Evolutionary conservation across 2,329 filamentous ascomycete genomes (phyloP).

Genomic region (Trichophyton mentagrophytes): DNA sequence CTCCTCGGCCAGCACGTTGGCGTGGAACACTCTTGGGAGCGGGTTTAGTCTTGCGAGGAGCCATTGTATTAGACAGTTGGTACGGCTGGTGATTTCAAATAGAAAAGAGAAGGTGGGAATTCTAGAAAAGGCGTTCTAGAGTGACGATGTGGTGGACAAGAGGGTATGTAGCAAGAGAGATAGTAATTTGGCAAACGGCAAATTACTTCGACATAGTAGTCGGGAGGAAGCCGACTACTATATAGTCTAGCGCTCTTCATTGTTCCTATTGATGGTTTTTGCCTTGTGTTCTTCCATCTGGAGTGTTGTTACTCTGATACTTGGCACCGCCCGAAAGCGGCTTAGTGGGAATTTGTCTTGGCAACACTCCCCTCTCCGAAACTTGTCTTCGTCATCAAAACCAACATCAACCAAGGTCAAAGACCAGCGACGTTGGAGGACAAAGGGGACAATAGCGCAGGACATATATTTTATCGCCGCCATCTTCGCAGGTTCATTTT

Average conservation of each 20-base stretch:
- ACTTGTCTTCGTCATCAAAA: constrained; percentile 1
- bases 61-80: too few relatives aligned
- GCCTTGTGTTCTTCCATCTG: not conserved
- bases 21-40: too few relatives aligned
- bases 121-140: too few relatives aligned
- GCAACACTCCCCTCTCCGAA: not conserved
- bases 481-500: not conserved
- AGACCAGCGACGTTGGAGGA: not conserved
- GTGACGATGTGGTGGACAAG: too few relatives aligned
- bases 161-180: too few relatives aligned
- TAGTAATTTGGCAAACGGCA: not conserved
- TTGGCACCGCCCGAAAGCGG: not conserved
- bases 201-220: not conserved
- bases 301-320: not conserved
- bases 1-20: too few relatives aligned
- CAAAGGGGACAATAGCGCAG: not conserved
- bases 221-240: not conserved
- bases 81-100: too few relatives aligned
- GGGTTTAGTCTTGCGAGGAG: too few relatives aligned
- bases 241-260: not conserved
- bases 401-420: not conserved
- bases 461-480: not conserved
- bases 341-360: not conserved
- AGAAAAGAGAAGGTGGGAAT: too few relatives aligned
- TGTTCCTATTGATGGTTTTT: not conserved